Evolutionary conservation across 768 basidiomycete species (phyloP).

Genomic region (Calocybe gangraenosa): DNA sequence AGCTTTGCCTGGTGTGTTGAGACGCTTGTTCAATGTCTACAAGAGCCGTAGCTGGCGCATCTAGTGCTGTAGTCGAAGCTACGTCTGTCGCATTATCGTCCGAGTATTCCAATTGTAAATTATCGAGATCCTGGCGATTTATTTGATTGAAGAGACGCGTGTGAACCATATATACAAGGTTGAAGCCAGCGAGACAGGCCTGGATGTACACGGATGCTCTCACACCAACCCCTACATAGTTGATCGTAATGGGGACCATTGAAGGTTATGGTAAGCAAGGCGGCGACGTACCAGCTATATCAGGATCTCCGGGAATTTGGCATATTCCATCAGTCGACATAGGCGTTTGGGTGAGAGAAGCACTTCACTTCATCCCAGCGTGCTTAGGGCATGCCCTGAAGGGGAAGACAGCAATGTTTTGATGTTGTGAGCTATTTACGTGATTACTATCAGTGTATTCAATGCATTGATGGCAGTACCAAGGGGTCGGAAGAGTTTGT

Average conservation of each 20-base stretch:
- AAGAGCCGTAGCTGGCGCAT: neutral
- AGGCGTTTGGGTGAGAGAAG: neutral
- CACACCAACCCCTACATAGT: conserved; percentile 1
- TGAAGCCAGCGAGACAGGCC: conserved; percentile 3
- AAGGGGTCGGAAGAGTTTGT: too few species aligned
- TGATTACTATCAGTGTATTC: too few species aligned
- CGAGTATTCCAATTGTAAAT: neutral
- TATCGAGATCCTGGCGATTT: neutral
- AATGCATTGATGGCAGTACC: too few species aligned
- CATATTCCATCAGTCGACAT: neutral
- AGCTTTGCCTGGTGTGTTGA: too few species aligned
- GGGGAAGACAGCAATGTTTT: too few species aligned
- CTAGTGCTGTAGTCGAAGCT: neutral
- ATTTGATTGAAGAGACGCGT: neutral
- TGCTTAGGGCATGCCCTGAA: too few species aligned
- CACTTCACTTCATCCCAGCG: too few species aligned
- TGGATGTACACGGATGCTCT: conserved; percentile 4
- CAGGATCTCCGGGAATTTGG: conserved; percentile 7
- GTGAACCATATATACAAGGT: neutral
- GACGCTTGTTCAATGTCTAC: too few species aligned
- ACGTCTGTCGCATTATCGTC: neutral
- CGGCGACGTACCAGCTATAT: conserved; percentile 5
- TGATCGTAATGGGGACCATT: neutral
- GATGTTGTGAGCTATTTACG: too few species aligned
- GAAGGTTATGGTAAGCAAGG: too few species aligned